Percentiles rank a stretch among this genome's conserved stretches.
Conservation (phyloP, 805 yeast species). For the Yamadazyma sp. region DNA sequence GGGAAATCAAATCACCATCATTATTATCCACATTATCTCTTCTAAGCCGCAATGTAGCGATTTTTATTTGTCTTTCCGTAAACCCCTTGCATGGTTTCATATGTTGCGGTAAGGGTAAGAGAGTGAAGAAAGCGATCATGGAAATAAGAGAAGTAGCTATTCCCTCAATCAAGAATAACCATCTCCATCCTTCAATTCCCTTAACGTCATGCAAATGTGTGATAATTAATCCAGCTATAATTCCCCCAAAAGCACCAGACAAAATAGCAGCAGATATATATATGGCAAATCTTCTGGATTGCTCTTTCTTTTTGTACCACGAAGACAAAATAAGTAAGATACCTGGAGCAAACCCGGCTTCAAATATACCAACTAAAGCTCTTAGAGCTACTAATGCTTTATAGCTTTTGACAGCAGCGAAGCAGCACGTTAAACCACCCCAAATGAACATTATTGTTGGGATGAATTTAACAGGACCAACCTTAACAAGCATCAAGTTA, state of each 20-base stretch:
- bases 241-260: slow-evolving; percentile 17
- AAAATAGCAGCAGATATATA: slow-evolving; percentile 15
- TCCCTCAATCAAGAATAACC: slow-evolving; percentile 43
- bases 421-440: slow-evolving; percentile 9
- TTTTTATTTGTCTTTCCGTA: slow-evolving; percentile 10
- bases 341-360: slow-evolving; percentile 25
- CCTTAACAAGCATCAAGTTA: slow-evolving; percentile 19
- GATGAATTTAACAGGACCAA: slow-evolving; percentile 55
- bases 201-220: slow-evolving; percentile 30
- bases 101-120: slow-evolving; percentile 14
- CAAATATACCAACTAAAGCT: slow-evolving; percentile 30
- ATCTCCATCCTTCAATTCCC: slow-evolving; percentile 47
- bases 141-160: slow-evolving; percentile 36
- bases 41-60: slow-evolving; percentile 7
- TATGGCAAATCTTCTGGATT: slow-evolving; percentile 18
- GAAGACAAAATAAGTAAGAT: slow-evolving; percentile 20
- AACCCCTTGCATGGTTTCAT: slow-evolving; percentile 10
- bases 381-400: slow-evolving; percentile 18
- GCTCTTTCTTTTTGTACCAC: slow-evolving; percentile 23
- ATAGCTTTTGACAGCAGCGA: neutral
- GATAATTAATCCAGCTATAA: slow-evolving; percentile 23
- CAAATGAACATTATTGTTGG: slow-evolving; percentile 43
- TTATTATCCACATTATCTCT: slow-evolving; percentile 11
- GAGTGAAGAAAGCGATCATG: slow-evolving; percentile 32
- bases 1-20: slow-evolving; percentile 5